A percentile compares a stretch with the other conserved stretches of the same genome.
phyloP scores from a whole-genome alignment of 2,329 filamentous ascomycete genomes.

The Hypoxylon sp. region DNA sequence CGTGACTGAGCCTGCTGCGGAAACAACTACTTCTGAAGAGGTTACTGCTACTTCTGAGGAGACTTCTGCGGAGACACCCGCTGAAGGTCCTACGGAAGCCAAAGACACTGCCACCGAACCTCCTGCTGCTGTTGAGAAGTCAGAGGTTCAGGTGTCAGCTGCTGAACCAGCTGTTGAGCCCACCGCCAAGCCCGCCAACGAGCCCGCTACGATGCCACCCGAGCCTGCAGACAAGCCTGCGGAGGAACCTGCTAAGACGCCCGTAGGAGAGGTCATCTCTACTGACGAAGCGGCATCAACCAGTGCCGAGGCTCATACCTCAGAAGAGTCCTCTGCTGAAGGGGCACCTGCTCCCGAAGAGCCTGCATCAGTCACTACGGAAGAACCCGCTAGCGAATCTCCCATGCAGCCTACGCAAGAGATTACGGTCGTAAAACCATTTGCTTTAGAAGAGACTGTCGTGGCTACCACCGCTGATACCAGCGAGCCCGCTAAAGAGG shows the following conservation, averaged over 20 bases:
- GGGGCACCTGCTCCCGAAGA: neutral
- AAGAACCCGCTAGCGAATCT: slow-evolving; percentile 7
- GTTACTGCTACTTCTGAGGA: neutral
- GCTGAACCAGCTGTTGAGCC: slow-evolving; percentile 1
- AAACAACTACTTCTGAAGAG: neutral
- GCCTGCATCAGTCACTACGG: neutral
- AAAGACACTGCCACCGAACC: neutral
- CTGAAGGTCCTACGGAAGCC: neutral
- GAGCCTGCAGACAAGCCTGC: neutral
- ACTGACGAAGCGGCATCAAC: neutral
- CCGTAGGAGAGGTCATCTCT: neutral
- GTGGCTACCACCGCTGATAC: neutral
- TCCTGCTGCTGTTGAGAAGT: neutral
- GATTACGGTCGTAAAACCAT: neutral
- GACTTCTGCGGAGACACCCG: neutral
- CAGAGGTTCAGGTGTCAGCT: neutral
- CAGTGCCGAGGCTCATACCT: neutral
- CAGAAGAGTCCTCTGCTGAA: neutral
- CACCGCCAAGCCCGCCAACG: neutral
- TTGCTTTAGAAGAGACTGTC: neutral
- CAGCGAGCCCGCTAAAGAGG: neutral
- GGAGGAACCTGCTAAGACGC: neutral
- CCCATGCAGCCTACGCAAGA: neutral
- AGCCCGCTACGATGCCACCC: too few species aligned
- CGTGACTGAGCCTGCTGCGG: neutral